Conservation (phyloP, 441 rosid genomes). For the Melastoma candidum region DNA sequence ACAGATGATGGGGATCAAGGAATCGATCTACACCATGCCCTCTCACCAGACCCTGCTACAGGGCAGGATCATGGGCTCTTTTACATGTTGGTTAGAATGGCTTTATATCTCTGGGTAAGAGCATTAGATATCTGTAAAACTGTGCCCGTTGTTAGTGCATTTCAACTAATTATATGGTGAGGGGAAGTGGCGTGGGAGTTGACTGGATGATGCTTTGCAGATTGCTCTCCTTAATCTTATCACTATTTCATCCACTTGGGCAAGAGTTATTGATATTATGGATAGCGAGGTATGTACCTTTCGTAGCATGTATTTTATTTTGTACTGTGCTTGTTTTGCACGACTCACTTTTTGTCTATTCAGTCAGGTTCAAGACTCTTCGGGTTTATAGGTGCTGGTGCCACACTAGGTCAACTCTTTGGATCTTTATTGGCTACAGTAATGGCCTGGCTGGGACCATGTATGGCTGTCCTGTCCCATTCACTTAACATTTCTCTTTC, state of each 20-base stretch:
- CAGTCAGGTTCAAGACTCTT: slow-evolving; percentile 99
- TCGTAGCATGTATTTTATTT: slow-evolving; percentile 1
- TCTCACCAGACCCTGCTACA: slow-evolving; percentile 24
- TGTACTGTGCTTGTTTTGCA: slow-evolving; percentile 8
- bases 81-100: slow-evolving; percentile 72
- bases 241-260: slow-evolving; percentile 94
- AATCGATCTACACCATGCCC: slow-evolving; percentile 21
- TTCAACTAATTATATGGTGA: not conserved
- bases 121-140: slow-evolving; percentile 5
- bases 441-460: slow-evolving; percentile 88
- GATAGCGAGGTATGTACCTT: slow-evolving; percentile 63
- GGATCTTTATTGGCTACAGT: slow-evolving; percentile 80
- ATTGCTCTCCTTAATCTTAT: slow-evolving; percentile 86
- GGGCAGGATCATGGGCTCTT: slow-evolving; percentile 60
- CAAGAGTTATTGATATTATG: slow-evolving; percentile 88
- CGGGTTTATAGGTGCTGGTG: slow-evolving; percentile 96
- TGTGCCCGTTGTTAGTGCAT: not conserved
- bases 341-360: slow-evolving; percentile 27
- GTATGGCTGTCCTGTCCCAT: slow-evolving; percentile 30
- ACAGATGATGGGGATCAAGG: slow-evolving; percentile 26
- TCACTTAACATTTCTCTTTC: slow-evolving; percentile 7
- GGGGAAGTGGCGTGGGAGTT: too few species aligned
- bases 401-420: slow-evolving; percentile 92
- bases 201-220: slow-evolving; percentile 22
- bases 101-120: slow-evolving; percentile 86